A percentile compares a stretch with the other conserved stretches of the same genome.
Evolutionary conservation across 352 stramenopile genomes (phyloP).

Genomic region (Phytophthora nicotianae): DNA sequence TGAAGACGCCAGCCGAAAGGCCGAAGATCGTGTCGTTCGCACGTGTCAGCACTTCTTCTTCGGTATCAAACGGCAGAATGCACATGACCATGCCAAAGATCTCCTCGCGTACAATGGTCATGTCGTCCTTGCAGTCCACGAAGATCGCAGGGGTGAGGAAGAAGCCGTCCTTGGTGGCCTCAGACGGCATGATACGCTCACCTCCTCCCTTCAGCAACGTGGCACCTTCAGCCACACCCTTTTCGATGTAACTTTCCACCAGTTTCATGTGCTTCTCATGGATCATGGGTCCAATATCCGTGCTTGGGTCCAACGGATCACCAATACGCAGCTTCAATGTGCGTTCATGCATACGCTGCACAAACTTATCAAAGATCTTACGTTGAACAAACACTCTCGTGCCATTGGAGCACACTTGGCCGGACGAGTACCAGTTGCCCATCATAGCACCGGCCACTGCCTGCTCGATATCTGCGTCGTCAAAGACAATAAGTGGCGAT

Average conservation of each 20-base stretch:
- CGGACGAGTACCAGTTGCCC: constrained; percentile 88
- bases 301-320: constrained; percentile 79
- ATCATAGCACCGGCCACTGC: constrained; percentile 85
- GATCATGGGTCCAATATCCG: constrained; percentile 90
- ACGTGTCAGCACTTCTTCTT: constrained; percentile 76
- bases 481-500: constrained; percentile 88
- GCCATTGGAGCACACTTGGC: constrained; percentile 91
- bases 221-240: constrained; percentile 60
- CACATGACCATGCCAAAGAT: constrained; percentile 89
- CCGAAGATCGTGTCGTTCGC: constrained; percentile 87
- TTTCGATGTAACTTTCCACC: constrained; percentile 74
- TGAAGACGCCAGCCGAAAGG: constrained; percentile 87
- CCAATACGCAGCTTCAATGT: constrained; percentile 80
- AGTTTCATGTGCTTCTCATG: constrained; percentile 77
- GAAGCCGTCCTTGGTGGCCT: constrained; percentile 66
- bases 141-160: constrained; percentile 93
- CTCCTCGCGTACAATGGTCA: constrained; percentile 86
- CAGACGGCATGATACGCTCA: constrained; percentile 52
- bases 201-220: constrained; percentile 66
- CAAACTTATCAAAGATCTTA: constrained; percentile 83
- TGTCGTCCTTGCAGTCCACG: constrained; percentile 86
- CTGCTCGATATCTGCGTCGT: constrained; percentile 82
- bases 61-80: constrained; percentile 75
- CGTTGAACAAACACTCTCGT: constrained; percentile 91
- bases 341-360: constrained; percentile 77